Evolutionary conservation across 768 basidiomycete genomes (phyloP), one percentile per base, ranked within the genome.

Genomic region (Myochromella boudieri): DNA sequence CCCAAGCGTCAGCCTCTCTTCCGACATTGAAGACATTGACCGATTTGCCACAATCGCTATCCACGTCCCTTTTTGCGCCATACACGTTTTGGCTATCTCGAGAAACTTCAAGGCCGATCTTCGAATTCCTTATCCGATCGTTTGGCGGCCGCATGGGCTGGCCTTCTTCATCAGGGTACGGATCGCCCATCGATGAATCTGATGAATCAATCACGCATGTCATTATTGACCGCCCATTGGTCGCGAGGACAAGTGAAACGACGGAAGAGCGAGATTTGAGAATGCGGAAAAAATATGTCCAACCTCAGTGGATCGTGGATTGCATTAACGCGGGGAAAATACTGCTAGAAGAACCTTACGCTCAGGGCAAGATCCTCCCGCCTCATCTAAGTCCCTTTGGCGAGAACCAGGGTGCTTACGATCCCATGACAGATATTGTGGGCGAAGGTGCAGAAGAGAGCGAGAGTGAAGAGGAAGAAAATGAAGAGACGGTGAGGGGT

Each of bases 241-340:
- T 76, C 9, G 71, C 71, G 51, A 70, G 66, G 52, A 41, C 60
- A 20, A 65, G 75, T 43, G 84, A 82, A 59, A 75, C 77, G 1
- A 54, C 71, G 12, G 80, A 79, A 42, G 80, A 86, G 54, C 76
- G 78, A 55, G 81, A 84, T 55, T 72, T 77, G 33, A 75, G 82
- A 28, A 68, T 75, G 34, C 80, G 81, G 63, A 78, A 93, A 59
- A 92, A 90, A 61, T 91, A 88, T 64, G 78, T 98, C 14, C 97
- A 98, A 66, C 97, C 97, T 9, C 95, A 98, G 66, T 98, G 97
- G 97, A 79, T 97, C 25, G 91, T 92, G 27, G 97, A 99, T 64
- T 97, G 90, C 64, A 84, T 97, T 62, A 99, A 99, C 63, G 78
- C 82, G 6, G 84, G 85, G 8, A 89, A 80, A 63, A 77, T 95